Base-by-base conservation (phyloP, 129 eudicot genomes). In the Flaveria linearis region DNA sequence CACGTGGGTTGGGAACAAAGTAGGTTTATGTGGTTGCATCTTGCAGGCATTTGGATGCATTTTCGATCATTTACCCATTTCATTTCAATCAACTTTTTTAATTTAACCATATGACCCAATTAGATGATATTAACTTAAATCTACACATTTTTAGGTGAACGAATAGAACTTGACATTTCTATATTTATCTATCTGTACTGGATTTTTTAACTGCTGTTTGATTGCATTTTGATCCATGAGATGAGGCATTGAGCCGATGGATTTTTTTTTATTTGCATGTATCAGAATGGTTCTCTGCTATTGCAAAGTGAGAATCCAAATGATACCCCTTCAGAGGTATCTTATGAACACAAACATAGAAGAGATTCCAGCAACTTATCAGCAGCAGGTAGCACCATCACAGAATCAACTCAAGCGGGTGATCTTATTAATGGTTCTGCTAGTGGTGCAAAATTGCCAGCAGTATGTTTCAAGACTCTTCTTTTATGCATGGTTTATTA, bases 331-430 rank as follows among this genome's bases (percentile, higher is more conserved):
- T 72, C 83, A 61, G 83, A 72, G 13, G 16, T 72, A 53, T 79
- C 83, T 25, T 55, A 16, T 79, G 83, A 79, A 79, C 66, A 41
- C 56, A 79, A 79, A 62, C 83, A 79, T 68, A 79, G 73, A 72
- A 72, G 83, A 85, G 82, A 93, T 36, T 91, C 88, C 63, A 89
- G 91, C 90, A 85, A 70, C 23, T 69, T 87, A 66, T 87, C 92
- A 69, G 84, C 88, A 64, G 86, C 82, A 30, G 91, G 92, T 75
- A 93, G 97, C 84, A 78, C 90, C 13, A 64, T 89, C 36, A 81
- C 87, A 9, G 97, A 88, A 79, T 85, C 90, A 77, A 82, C 85
- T 90, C 97, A 87, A 69, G 89, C 67, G 71, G 98, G 87, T 81
- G 97, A 90, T 78, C 87, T 88, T 77, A 76, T 84, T 43, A 87